Base-by-base conservation (phyloP, 192 early-diverging fungal genomes). In the Spinellus fusiger region DNA sequence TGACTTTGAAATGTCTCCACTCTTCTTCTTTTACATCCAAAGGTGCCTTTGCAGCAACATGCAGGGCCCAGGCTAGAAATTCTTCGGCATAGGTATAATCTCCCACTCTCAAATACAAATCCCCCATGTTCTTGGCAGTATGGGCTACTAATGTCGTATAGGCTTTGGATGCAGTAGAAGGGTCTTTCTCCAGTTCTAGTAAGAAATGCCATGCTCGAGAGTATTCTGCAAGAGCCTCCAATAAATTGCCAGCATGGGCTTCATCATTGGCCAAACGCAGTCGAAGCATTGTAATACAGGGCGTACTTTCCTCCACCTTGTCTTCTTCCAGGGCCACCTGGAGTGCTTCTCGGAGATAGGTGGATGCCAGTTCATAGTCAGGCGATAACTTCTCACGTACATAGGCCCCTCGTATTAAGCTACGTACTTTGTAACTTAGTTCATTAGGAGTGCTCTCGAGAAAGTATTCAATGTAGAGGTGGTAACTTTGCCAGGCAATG, bases 401-500 rank as follows among this genome's bases (percentile, higher is more conserved):
- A 69, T 79, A 84, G 2, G 82, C 82, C 3, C 80, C 79, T 27
- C 77, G 75, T 3, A 84, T 71, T 54, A 73, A 71, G 49, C 75
- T 69, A 12, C 66, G 65, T 5, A 69, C 77, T 20, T 61, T 50
- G 6, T 49, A 61, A 0, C 73, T 65, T 12, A 79, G 25, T 32
- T 65, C 74, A 4, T 55, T 22, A 4, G 82, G 79, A 2, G 78
- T 78, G 1, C 75, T 63, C 29, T 73, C 66, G 18, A 70, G 62
- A 47, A 72, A 74, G 26, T 79, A 62, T 35, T 84, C 82, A 28
- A 84, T 75, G 51, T 84, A 84, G 22, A 73, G 54, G 48, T 84
- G 82, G 25, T 64, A 53, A 1, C 73, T 74, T 34, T 78, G 54
- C 73, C 70, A 80, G 28, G 62, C 18, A 35, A 78, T 60, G 4